phyloP scores from a whole-genome alignment of 2,329 filamentous ascomycete species.

The Penicillium sp. region DNA sequence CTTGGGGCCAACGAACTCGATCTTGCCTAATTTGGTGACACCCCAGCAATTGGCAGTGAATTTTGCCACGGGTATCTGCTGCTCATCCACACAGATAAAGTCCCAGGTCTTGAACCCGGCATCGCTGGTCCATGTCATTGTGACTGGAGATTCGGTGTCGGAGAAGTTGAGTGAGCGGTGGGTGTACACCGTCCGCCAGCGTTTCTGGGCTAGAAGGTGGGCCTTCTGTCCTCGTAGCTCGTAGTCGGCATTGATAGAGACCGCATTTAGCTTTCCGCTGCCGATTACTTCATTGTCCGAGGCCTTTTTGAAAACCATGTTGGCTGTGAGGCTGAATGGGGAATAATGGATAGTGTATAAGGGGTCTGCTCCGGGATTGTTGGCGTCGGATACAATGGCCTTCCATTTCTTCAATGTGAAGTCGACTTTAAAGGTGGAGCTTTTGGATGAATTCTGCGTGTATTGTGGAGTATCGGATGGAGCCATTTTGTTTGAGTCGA shows the following conservation, averaged over 20 bases:
- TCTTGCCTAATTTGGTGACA: constrained; percentile 25
- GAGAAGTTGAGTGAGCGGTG: constrained; percentile 27
- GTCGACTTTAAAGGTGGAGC: constrained; percentile 19
- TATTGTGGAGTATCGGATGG: not conserved
- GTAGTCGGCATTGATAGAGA: constrained; percentile 30
- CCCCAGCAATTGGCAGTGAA: constrained; percentile 26
- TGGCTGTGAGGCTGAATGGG: constrained; percentile 7
- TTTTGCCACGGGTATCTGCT: constrained; percentile 28
- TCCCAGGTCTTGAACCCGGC: constrained; percentile 30
- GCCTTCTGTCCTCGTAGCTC: constrained; percentile 23
- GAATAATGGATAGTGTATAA: constrained; percentile 25
- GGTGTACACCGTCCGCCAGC: constrained; percentile 28
- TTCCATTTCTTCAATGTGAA: constrained; percentile 30
- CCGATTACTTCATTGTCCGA: constrained; percentile 18
- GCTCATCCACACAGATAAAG: constrained; percentile 31
- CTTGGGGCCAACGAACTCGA: constrained; percentile 27
- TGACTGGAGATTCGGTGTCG: constrained; percentile 16
- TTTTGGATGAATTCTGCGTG: not conserved
- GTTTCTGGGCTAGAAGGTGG: constrained; percentile 26
- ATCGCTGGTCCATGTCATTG: constrained; percentile 30
- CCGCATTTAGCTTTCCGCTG: constrained; percentile 19
- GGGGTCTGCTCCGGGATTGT: constrained; percentile 11
- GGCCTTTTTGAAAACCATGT: constrained; percentile 19
- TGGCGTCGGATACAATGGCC: constrained; percentile 18
- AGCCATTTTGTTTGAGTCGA: not conserved